These are phyloP conservation scores for Triangularia setosa DNA, from an alignment of 2,329 filamentous ascomycete species.

Conservation along the genomic window DNA sequence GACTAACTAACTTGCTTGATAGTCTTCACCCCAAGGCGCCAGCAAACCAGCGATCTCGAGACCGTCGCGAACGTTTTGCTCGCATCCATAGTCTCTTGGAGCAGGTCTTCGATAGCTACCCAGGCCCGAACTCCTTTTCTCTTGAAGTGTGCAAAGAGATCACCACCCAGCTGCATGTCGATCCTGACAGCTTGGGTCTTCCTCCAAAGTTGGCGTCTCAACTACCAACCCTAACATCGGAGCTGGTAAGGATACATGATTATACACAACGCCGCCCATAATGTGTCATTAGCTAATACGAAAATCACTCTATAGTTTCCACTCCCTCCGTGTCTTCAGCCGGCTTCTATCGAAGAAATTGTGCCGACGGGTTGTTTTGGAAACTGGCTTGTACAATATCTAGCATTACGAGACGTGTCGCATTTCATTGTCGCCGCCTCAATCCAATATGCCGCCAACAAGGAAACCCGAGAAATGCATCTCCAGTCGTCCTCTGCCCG, in stretches of 20 bases:
- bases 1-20: background rate
- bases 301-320: constrained; percentile 32
- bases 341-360: constrained; percentile 34
- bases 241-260: constrained; percentile 32
- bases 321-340: constrained; percentile 33
- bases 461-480: constrained; percentile 33
- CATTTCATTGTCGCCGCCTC: constrained; percentile 38
- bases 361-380: constrained; percentile 29
- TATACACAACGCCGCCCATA: background rate
- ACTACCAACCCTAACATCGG: constrained; percentile 35
- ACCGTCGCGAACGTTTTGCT: constrained; percentile 36
- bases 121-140: constrained; percentile 36
- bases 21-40: constrained; percentile 36
- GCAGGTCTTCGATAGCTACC: constrained; percentile 38
- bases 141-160: constrained; percentile 37
- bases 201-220: constrained; percentile 33
- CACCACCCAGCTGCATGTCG: constrained; percentile 32
- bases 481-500: constrained; percentile 33
- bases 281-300: background rate
- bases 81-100: constrained; percentile 37
- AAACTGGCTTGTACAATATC: constrained; percentile 38
- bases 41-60: constrained; percentile 31
- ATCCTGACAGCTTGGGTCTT: constrained; percentile 34
- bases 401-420: constrained; percentile 37
- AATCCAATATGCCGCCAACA: constrained; percentile 35